phyloP scores from a whole-genome alignment of 2,329 filamentous ascomycete species.

The Colletotrichum paranaense region DNA sequence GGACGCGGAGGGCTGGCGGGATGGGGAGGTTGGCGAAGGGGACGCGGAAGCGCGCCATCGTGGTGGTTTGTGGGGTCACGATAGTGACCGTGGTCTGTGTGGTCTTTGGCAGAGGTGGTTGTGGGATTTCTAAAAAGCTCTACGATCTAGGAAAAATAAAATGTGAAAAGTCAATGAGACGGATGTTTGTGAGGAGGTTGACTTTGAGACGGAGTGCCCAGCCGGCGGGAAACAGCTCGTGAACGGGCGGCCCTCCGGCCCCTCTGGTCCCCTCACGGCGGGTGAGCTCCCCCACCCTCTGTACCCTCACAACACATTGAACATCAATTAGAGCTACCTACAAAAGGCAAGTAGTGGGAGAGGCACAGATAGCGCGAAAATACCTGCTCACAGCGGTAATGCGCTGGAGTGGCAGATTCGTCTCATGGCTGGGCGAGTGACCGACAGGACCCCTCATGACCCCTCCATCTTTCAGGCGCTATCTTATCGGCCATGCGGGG shows the following conservation, averaged over 20 bases:
- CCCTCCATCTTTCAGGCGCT: slow-evolving; percentile 2
- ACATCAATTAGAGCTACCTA: neutral
- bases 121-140: neutral
- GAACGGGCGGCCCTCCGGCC: slow-evolving; percentile 21
- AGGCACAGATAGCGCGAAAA: neutral
- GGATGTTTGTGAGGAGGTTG: neutral
- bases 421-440: neutral
- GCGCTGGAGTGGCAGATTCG: neutral
- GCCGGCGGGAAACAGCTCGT: slow-evolving; percentile 9
- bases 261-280: neutral
- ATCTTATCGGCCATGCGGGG: slow-evolving; percentile 12
- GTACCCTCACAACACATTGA: neutral
- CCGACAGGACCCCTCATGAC: neutral
- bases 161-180: neutral
- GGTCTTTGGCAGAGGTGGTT: neutral
- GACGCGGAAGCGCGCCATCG: slow-evolving; percentile 34
- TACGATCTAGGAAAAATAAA: neutral
- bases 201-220: neutral
- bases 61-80: neutral
- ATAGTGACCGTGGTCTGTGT: neutral
- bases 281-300: neutral
- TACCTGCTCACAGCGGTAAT: neutral
- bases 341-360: neutral
- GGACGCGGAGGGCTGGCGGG: slow-evolving; percentile 41
- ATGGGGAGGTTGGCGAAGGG: slow-evolving; percentile 37